Base-by-base conservation (phyloP, 1,284 basidiomycete species). In the Coniferiporia sulphurascens region DNA sequence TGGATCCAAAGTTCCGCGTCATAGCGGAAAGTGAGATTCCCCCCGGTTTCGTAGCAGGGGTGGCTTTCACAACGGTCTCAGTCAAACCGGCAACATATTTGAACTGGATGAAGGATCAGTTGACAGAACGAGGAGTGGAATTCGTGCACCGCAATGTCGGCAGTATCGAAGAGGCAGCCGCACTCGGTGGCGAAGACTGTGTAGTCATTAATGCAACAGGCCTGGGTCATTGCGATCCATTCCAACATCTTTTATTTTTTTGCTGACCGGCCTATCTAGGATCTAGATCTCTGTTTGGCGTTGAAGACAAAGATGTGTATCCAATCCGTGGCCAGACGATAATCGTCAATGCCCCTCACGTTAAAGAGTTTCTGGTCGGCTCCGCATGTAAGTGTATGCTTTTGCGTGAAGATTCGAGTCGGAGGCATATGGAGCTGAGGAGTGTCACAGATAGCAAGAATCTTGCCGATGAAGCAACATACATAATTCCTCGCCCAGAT, bases 281-380 rank as follows among this genome's bases (percentile, higher is more conserved):
- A 10, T 83, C 91, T 9, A 77, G 84, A 10, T 81, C 81, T 15
- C 76, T 95, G 10, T 82, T 89, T n/a, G 93, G 91, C 3, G 85
- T 95, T 2, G 84, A 91, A 64, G 89, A 93, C 68, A 75, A 77
- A 55, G 72, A 74, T 15, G 79, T 94, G 21, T 85, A 84, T 68
- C 93, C 94, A 0, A 82, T 94, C 55, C 81, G 92, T 46, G 95
- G 95, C 0, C 95, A 97, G 73, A 95, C 91, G 0, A 83, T 94
- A 8, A 73, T 93, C 27, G 76, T 93, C 12, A 74, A 82, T 56
- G 89, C 91, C 0, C 92, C 93, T 1, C 83, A 71, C 32, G 67
- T 81, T 58, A 72, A 74, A 38, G 75, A 80, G 56, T 76, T 71
- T 60, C 52, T 78, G 41, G 41, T 45, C 22, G 51, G 52, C 66